phyloP scores from a whole-genome alignment of 331 rosid genomes.

The Erythrophleum ivorense region DNA sequence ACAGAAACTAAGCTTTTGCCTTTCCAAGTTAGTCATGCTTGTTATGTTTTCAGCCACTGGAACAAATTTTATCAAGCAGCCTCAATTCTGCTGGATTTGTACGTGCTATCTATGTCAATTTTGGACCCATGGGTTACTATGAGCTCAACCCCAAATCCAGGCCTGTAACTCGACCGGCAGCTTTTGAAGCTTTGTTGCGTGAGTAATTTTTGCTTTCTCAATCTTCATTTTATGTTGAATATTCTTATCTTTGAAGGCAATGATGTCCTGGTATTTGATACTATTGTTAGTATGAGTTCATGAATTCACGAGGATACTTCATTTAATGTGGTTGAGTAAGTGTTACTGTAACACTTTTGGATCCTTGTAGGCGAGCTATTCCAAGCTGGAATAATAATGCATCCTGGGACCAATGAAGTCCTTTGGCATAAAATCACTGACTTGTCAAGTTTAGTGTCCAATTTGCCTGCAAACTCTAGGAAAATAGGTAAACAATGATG shows the following conservation, averaged over 20 bases:
- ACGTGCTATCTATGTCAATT: not conserved
- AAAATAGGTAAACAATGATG: not conserved
- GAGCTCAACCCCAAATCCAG: not conserved
- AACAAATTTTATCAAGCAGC: not conserved
- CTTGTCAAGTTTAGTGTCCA: not conserved
- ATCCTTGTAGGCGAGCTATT: not conserved
- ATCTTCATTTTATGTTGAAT: not conserved
- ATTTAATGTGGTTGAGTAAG: too few relatives aligned
- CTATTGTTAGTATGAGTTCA: too few relatives aligned
- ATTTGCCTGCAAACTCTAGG: not conserved
- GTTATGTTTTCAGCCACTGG: slow-evolving; percentile 3
- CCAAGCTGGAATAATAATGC: not conserved
- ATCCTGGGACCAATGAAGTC: not conserved
- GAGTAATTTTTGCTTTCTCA: not conserved
- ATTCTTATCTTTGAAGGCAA: not conserved
- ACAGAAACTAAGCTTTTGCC: too few relatives aligned
- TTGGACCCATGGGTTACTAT: not conserved
- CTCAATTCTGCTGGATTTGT: not conserved
- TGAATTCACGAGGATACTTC: too few relatives aligned
- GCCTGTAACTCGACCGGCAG: not conserved
- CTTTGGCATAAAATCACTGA: not conserved
- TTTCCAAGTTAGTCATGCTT: not conserved
- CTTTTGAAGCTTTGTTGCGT: not conserved
- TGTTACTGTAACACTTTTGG: not conserved
- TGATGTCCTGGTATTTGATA: not conserved